Evolutionary conservation across 768 basidiomycete species (phyloP).

Genomic region (Panaeolus cyanescens): DNA sequence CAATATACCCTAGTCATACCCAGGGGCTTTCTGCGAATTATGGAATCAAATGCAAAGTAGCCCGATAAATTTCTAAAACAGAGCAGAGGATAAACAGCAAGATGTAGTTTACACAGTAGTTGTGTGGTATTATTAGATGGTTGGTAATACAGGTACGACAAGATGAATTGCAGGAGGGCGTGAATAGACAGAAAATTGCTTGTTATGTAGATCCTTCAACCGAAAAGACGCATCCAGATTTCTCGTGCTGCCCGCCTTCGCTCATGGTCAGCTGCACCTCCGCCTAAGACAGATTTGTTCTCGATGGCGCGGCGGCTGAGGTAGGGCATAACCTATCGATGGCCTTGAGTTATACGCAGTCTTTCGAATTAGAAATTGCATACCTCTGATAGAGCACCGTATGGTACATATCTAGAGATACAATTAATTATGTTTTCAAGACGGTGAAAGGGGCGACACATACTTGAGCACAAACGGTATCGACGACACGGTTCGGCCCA

Average conservation of each 20-base stretch:
- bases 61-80: no score
- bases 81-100: no score
- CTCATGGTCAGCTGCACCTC: slow-evolving; percentile 67
- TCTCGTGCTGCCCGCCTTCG: slow-evolving; percentile 54
- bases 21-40: no score
- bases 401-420: slow-evolving; percentile 62
- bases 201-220: no score
- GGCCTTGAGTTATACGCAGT: background rate
- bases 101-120: no score
- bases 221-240: slow-evolving; percentile 46
- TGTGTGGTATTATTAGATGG: no score
- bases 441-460: slow-evolving; percentile 23
- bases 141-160: no score
- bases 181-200: no score
- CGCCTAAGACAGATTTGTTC: slow-evolving; percentile 86
- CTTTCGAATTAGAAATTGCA: slow-evolving; percentile 8
- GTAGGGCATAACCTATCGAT: slow-evolving; percentile 81
- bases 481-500: slow-evolving; percentile 46
- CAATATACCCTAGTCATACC: no score
- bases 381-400: slow-evolving; percentile 71
- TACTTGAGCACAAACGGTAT: slow-evolving; percentile 82
- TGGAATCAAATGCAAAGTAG: no score
- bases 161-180: no score
- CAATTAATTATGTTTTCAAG: slow-evolving; percentile 4
- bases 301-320: slow-evolving; percentile 86